Evolutionary conservation across 371 early-diverging fungal species (phyloP).

Genomic region (Rhizopus delemar): DNA sequence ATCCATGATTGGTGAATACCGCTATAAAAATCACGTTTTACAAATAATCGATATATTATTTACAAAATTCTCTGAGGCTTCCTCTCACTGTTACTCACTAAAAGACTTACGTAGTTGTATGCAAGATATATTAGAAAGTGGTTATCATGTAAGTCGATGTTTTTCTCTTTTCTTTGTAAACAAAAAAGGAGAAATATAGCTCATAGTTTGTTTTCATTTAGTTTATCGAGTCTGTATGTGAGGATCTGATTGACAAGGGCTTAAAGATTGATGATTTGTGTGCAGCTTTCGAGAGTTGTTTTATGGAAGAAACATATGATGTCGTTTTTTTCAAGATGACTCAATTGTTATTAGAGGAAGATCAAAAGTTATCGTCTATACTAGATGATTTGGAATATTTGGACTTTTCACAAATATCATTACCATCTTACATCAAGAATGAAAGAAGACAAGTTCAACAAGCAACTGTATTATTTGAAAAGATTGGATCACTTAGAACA

Average conservation of each 20-base stretch:
- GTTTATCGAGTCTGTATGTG: background rate
- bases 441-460: slow-evolving; percentile 31
- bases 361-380: slow-evolving; percentile 36
- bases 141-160: slow-evolving; percentile 3
- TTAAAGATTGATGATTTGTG: slow-evolving; percentile 12
- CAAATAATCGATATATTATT: slow-evolving; percentile 2
- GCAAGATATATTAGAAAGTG: slow-evolving; percentile 8
- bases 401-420: slow-evolving; percentile 51
- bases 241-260: slow-evolving; percentile 2
- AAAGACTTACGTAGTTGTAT: slow-evolving; percentile 6
- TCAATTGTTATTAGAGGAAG: slow-evolving; percentile 35
- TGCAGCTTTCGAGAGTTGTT: slow-evolving; percentile 38
- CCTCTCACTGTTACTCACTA: slow-evolving; percentile 4
- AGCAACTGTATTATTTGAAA: slow-evolving; percentile 44
- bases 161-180: no score
- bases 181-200: background rate
- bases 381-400: slow-evolving; percentile 39
- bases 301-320: slow-evolving; percentile 58
- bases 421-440: slow-evolving; percentile 33
- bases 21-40: background rate
- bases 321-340: slow-evolving; percentile 57
- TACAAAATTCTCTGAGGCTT: slow-evolving; percentile 8
- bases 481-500: slow-evolving; percentile 48
- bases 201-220: background rate
- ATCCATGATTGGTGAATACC: background rate